Conservation (phyloP, 163 green algal species). For the Dunaliella salina region DNA sequence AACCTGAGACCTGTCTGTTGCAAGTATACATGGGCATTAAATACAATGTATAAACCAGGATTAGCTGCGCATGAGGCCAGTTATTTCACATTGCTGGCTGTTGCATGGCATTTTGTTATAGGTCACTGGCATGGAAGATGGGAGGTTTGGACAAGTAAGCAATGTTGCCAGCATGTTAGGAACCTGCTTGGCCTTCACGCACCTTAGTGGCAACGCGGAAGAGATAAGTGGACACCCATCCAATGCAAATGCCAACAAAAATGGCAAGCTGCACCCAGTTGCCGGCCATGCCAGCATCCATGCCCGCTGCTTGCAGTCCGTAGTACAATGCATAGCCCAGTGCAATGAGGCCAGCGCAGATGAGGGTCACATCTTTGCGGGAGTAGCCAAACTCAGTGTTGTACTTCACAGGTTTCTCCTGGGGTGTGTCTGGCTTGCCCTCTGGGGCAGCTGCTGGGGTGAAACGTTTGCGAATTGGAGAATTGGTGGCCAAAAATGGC, state of each 20-base stretch:
- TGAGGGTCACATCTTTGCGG: constrained; percentile 85
- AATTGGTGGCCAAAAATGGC: too few species aligned
- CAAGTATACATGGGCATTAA: too few species aligned
- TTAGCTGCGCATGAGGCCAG: too few species aligned
- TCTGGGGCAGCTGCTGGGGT: not conserved
- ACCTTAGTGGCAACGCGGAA: constrained; percentile 93
- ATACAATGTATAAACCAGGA: too few species aligned
- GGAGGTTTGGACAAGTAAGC: too few species aligned
- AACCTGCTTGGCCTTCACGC: not conserved
- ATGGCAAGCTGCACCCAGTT: constrained; percentile 88
- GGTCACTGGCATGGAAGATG: too few species aligned
- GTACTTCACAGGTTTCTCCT: constrained; percentile 34
- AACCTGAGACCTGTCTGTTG: too few species aligned
- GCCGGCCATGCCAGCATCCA: constrained; percentile 70
- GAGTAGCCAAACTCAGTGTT: constrained; percentile 89
- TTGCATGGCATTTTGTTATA: too few species aligned
- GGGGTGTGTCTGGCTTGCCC: not conserved
- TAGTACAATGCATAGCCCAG: constrained; percentile 84
- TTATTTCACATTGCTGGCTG: too few species aligned
- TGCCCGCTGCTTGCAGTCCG: constrained; percentile 72
- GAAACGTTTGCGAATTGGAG: not conserved
- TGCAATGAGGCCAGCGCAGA: constrained; percentile 69
- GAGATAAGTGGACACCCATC: constrained; percentile 89
- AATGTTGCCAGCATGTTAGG: too few species aligned
- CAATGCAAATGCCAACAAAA: constrained; percentile 86